Conservation (phyloP, 179 eudicot species). For the Silene noctiflora region DNA sequence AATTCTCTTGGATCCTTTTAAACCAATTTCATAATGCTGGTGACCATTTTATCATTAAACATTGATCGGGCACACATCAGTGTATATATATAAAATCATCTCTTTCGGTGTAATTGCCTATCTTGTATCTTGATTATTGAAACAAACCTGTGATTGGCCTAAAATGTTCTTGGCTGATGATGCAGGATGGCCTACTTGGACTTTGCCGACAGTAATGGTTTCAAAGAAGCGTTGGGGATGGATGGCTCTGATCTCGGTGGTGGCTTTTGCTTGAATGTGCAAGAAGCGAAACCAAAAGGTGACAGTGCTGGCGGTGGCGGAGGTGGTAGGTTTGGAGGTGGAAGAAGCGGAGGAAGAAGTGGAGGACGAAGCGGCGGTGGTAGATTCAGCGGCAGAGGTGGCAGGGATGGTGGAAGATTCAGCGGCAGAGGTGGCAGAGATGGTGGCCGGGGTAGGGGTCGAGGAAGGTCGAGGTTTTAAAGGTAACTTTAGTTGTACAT, state of each 20-base stretch:
- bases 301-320: slow-evolving; percentile 29
- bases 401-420: slow-evolving; percentile 1
- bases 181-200: slow-evolving; percentile 64
- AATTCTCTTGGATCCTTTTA: too few relatives aligned
- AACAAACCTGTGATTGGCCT: too few relatives aligned
- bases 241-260: slow-evolving; percentile 47
- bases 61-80: too few relatives aligned
- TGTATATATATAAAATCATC: too few relatives aligned
- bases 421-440: neutral
- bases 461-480: neutral
- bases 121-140: neutral
- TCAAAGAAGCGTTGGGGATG: slow-evolving; percentile 47
- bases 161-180: neutral
- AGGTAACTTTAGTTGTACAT: too few relatives aligned
- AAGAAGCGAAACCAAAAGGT: slow-evolving; percentile 58
- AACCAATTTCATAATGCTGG: too few relatives aligned
- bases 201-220: slow-evolving; percentile 37
- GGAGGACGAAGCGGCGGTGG: neutral
- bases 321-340: slow-evolving; percentile 30
- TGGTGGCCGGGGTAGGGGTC: slow-evolving; percentile 8
- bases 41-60: too few relatives aligned
- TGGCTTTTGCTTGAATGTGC: slow-evolving; percentile 38
- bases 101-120: neutral
- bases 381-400: neutral
- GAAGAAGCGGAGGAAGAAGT: slow-evolving; percentile 22